These are phyloP conservation scores for Primulina eburnea DNA, from an alignment of 257 asterid genomes.

Conservation along the genomic window DNA sequence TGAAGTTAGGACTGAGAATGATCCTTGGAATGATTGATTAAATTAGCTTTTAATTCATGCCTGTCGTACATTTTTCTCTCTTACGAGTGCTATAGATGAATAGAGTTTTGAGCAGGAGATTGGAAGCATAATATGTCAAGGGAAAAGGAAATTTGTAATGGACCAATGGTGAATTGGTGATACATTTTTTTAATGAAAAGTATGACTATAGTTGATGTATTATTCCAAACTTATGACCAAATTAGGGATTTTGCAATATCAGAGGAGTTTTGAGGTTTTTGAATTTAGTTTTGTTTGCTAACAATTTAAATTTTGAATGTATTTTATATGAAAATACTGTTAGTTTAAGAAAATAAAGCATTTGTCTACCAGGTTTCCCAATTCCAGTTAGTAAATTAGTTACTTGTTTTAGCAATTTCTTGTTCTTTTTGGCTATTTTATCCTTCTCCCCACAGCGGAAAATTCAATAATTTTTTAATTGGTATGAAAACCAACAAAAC, in stretches of 20 bases:
- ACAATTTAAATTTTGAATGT: too few species aligned
- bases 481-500: too few species aligned
- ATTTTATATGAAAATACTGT: too few species aligned
- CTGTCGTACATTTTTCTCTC: neutral
- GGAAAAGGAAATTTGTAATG: neutral
- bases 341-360: too few species aligned
- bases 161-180: neutral
- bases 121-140: neutral
- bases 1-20: conserved; percentile 86
- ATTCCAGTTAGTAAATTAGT: too few species aligned
- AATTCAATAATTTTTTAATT: too few species aligned
- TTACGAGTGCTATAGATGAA: neutral
- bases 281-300: neutral
- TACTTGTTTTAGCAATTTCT: too few species aligned
- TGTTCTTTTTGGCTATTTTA: too few species aligned
- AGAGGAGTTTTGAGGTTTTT: too few species aligned
- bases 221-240: neutral
- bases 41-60: neutral
- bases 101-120: conserved; percentile 5
- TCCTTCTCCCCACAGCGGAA: too few species aligned
- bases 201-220: neutral
- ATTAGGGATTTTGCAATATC: neutral
- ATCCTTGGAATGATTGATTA: conserved; percentile 62
- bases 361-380: too few species aligned
- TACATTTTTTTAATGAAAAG: conserved; percentile 12